Evolutionary conservation across 116 monocot species (phyloP).

Genomic region (Zostera marina): DNA sequence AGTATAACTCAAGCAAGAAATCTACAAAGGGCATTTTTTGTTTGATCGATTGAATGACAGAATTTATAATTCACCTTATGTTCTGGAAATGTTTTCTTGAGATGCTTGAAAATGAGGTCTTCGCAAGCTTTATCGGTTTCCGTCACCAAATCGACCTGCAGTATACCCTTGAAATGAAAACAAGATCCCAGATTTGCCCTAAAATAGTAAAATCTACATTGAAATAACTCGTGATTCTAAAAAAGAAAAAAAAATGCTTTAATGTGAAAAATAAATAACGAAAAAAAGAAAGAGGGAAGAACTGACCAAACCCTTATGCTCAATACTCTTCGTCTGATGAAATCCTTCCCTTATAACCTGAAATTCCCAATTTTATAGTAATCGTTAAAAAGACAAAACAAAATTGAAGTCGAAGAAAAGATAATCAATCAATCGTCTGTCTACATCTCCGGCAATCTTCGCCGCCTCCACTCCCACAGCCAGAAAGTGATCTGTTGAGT

Average conservation of each 20-base stretch:
- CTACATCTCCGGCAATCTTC: slow-evolving; percentile 70
- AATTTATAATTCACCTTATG: slow-evolving; percentile 56
- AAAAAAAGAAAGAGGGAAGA: not conserved
- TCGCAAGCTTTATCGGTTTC: slow-evolving; percentile 97
- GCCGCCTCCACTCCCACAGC: slow-evolving; percentile 78
- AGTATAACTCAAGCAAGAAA: not conserved
- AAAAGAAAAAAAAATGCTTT: too few relatives aligned
- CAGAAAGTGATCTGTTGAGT: slow-evolving; percentile 17
- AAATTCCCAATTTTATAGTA: not conserved
- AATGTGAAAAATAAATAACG: not conserved
- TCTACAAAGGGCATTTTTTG: not conserved
- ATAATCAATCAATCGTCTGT: not conserved
- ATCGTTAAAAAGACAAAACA: too few relatives aligned
- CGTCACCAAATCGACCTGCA: slow-evolving; percentile 95
- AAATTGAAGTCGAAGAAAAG: slow-evolving; percentile 1
- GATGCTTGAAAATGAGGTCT: slow-evolving; percentile 72
- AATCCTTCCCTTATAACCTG: slow-evolving; percentile 80
- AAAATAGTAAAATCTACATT: too few relatives aligned
- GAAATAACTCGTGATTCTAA: too few relatives aligned
- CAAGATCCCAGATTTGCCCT: too few relatives aligned
- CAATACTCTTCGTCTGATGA: slow-evolving; percentile 68
- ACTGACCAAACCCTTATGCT: slow-evolving; percentile 88
- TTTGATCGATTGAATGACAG: too few relatives aligned
- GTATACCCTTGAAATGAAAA: not conserved
- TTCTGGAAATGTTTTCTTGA: slow-evolving; percentile 68